phyloP scores from a whole-genome alignment of 208 protist genomes.

The Leishmania amazonensis region DNA sequence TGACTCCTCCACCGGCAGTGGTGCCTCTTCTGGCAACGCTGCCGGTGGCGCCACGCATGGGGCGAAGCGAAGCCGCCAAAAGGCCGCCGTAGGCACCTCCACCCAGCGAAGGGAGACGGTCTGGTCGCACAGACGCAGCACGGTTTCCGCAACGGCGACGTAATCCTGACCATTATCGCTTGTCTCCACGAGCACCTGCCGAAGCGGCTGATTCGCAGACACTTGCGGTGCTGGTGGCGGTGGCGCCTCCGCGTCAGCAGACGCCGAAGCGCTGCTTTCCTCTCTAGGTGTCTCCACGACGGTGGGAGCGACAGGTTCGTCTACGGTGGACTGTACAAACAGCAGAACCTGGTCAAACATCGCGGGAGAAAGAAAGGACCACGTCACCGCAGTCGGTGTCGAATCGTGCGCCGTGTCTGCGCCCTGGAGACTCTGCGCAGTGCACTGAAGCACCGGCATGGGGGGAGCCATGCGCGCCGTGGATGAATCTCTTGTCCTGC shows the following conservation, averaged over 20 bases:
- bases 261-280: not conserved
- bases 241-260: not conserved
- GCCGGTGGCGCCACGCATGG: not conserved
- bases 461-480: not conserved
- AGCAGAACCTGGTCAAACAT: conserved; percentile 25
- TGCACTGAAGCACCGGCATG: conserved; percentile 27
- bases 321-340: conserved; percentile 9
- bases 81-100: conserved; percentile 8
- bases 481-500: not conserved
- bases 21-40: not conserved
- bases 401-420: not conserved
- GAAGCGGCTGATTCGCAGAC: not conserved
- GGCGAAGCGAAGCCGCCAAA: conserved; percentile 29
- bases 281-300: not conserved
- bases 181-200: conserved; percentile 63
- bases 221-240: not conserved
- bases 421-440: not conserved
- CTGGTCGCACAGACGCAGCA: conserved; percentile 19
- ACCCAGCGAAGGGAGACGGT: conserved; percentile 40
- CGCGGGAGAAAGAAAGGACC: conserved; percentile 26
- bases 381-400: conserved; percentile 10
- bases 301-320: too few species aligned
- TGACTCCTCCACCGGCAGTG: conserved; percentile 26
- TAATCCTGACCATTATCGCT: conserved; percentile 82
- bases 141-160: conserved; percentile 31